phyloP scores from a whole-genome alignment of 805 yeast genomes.

The Candida verbasci region DNA sequence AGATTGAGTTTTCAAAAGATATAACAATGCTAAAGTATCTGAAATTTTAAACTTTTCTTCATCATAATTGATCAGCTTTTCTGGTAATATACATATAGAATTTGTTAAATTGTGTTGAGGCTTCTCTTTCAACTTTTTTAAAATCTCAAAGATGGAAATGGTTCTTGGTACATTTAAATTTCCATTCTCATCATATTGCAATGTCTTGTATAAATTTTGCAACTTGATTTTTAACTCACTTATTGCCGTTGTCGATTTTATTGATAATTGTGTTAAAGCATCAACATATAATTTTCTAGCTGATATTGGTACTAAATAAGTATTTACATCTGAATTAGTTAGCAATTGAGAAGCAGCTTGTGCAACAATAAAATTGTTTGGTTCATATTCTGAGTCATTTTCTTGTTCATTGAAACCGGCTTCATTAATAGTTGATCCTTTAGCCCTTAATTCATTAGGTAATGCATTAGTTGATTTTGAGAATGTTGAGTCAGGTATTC shows the following conservation, averaged over 20 bases:
- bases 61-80: slow-evolving; percentile 9
- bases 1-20: slow-evolving; percentile 47
- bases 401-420: slow-evolving; percentile 5
- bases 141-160: slow-evolving; percentile 32
- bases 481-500: slow-evolving; percentile 28
- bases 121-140: slow-evolving; percentile 13
- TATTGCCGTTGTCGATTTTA: slow-evolving; percentile 35
- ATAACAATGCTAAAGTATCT: slow-evolving; percentile 37
- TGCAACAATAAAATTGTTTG: slow-evolving; percentile 26
- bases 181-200: slow-evolving; percentile 38
- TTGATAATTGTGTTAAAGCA: slow-evolving; percentile 34
- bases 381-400: slow-evolving; percentile 10
- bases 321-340: slow-evolving; percentile 29
- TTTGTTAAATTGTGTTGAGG: not conserved
- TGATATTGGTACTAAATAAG: slow-evolving; percentile 30
- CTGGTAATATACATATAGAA: slow-evolving; percentile 10
- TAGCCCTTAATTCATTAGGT: slow-evolving; percentile 14
- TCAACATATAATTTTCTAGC: slow-evolving; percentile 33
- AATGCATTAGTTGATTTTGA: slow-evolving; percentile 18
- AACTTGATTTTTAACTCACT: slow-evolving; percentile 38
- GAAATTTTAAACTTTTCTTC: slow-evolving; percentile 15
- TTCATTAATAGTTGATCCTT: slow-evolving; percentile 1
- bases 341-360: slow-evolving; percentile 32
- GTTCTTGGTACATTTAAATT: slow-evolving; percentile 27
- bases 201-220: slow-evolving; percentile 41